These are phyloP conservation scores for Gossypium davidsonii DNA, from an alignment of 441 rosid species.

Conservation along the genomic window DNA sequence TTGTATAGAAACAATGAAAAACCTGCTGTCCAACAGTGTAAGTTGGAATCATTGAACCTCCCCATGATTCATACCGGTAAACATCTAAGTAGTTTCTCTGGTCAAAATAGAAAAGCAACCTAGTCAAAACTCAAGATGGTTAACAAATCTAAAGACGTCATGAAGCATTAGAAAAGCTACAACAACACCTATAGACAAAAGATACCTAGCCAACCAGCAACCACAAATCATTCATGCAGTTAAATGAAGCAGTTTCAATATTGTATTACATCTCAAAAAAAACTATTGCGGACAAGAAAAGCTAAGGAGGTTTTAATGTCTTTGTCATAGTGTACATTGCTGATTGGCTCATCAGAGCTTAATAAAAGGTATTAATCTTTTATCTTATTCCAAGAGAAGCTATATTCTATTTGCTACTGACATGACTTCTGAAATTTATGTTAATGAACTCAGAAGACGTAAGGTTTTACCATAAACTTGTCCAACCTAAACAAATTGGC, in stretches of 20 bases:
- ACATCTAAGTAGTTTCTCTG: constrained; percentile 96
- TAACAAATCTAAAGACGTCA: neutral
- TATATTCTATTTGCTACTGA: neutral
- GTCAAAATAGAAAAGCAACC: constrained; percentile 19
- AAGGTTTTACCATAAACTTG: neutral
- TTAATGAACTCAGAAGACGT: neutral
- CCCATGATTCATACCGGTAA: constrained; percentile 95
- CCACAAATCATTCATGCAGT: neutral
- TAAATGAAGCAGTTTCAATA: constrained; percentile 1
- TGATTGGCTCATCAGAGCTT: constrained; percentile 2
- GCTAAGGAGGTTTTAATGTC: neutral
- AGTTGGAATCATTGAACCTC: constrained; percentile 82
- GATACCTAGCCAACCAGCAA: constrained; percentile 4
- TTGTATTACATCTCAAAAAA: neutral
- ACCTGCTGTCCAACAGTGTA: constrained; percentile 85
- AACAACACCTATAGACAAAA: neutral
- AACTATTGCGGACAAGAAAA: neutral
- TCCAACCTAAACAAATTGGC: constrained; percentile 5
- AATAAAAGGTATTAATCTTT: neutral
- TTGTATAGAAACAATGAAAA: constrained; percentile 15
- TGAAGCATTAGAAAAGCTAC: neutral
- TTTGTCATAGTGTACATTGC: neutral
- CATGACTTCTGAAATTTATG: neutral
- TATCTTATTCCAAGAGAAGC: neutral
- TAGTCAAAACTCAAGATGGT: neutral